These are phyloP conservation scores for Pugionium cornutum DNA, from an alignment of 345 rosid genomes.

Conservation along the genomic window DNA sequence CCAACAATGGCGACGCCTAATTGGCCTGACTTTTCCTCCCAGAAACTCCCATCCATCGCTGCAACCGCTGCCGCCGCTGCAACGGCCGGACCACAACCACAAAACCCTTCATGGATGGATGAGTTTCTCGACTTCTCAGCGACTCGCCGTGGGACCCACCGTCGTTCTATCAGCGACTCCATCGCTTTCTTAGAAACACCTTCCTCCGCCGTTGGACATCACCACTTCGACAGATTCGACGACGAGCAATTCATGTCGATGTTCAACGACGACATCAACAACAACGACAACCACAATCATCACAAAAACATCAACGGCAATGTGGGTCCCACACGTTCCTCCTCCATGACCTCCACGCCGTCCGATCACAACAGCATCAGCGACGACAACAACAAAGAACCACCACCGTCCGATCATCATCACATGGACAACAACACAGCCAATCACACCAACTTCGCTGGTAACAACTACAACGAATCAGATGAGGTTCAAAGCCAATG, in stretches of 20 bases:
- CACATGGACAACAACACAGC: slow-evolving; percentile 35
- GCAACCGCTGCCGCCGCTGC: slow-evolving; percentile 27
- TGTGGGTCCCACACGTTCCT: slow-evolving; percentile 51
- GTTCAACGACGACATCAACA: slow-evolving; percentile 67
- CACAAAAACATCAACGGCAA: slow-evolving; percentile 31
- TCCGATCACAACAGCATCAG: slow-evolving; percentile 78
- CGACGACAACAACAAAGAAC: slow-evolving; percentile 52
- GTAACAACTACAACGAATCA: slow-evolving; percentile 24
- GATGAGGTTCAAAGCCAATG: slow-evolving; percentile 73
- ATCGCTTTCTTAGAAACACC: slow-evolving; percentile 67
- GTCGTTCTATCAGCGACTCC: slow-evolving; percentile 82
- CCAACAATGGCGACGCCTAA: slow-evolving; percentile 53
- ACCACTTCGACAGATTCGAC: slow-evolving; percentile 64
- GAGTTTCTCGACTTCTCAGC: slow-evolving; percentile 89
- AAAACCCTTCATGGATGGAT: slow-evolving; percentile 66
- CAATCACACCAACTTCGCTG: slow-evolving; percentile 29
- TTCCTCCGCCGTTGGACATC: slow-evolving; percentile 32
- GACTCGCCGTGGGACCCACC: slow-evolving; percentile 68
- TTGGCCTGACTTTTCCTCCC: slow-evolving; percentile 60
- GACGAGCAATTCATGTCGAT: slow-evolving; percentile 87
- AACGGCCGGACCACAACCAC: slow-evolving; percentile 24
- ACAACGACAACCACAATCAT: slow-evolving; percentile 31
- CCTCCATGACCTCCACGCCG: slow-evolving; percentile 75
- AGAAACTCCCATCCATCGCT: slow-evolving; percentile 44
- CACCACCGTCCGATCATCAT: slow-evolving; percentile 38